These are phyloP conservation scores for Clitopilus passeckerianus DNA, from an alignment of 768 basidiomycete genomes.

Conservation along the genomic window DNA sequence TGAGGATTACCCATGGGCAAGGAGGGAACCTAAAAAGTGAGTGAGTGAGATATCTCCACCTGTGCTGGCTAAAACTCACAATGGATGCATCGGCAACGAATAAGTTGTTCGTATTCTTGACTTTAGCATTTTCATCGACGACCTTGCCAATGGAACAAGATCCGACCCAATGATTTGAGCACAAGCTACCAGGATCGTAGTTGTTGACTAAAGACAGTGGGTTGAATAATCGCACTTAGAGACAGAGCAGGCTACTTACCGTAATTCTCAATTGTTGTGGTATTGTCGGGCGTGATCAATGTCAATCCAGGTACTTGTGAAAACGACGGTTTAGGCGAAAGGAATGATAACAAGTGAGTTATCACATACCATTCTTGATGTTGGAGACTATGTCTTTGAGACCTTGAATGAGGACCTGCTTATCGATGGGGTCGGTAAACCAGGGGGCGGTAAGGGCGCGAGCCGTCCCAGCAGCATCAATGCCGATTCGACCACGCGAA, in stretches of 20 bases:
- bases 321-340: no score
- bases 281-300: conserved; percentile 57
- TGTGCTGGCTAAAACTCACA: conserved; percentile 16
- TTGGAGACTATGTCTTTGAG: conserved; percentile 42
- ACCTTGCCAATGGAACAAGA: conserved; percentile 47
- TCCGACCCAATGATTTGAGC: conserved; percentile 66
- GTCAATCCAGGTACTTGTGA: conserved; percentile 41
- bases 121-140: conserved; percentile 55
- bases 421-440: conserved; percentile 56
- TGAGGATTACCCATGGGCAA: conserved; percentile 58
- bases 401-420: conserved; percentile 41
- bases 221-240: neutral
- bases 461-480: conserved; percentile 45
- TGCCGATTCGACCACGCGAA: conserved; percentile 59
- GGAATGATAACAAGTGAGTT: no score
- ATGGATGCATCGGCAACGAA: conserved; percentile 50
- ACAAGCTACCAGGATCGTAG: conserved; percentile 34
- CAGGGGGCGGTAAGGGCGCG: conserved; percentile 48
- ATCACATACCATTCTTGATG: conserved; percentile 32
- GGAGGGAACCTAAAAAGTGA: conserved; percentile 34
- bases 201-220: conserved; percentile 28
- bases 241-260: conserved; percentile 22
- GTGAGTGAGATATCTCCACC: neutral
- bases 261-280: conserved; percentile 48
- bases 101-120: conserved; percentile 42